Base-by-base conservation (phyloP, 2,329 filamentous ascomycete species). In the Trichoderma koningii region DNA sequence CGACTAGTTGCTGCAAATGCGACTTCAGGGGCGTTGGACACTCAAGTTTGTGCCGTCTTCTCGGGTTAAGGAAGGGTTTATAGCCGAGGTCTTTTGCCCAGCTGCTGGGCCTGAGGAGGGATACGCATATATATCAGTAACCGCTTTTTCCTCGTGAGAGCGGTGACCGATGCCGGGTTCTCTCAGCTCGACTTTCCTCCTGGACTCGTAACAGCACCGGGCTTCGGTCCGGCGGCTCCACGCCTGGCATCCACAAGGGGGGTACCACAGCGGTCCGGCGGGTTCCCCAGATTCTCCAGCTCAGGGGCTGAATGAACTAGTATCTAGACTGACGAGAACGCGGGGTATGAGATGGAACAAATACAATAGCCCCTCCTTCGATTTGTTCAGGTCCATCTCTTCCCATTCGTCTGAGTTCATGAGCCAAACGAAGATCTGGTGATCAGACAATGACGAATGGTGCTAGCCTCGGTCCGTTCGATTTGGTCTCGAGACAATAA, bases 201-300 rank as follows among this genome's bases (percentile, higher is more conserved):
- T 12, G 34, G 34, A 14, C 34, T 38, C 34, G 7, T 19, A 30
- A 47, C 23, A 17, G 23, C n/a, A 19, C 17, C 50, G 50, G 41
- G 60, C 50, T 63, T 53, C 60, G 60, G 60, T 63, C 60, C 60
- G 60, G 48, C 17, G 41, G 4, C 50, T 48, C 57, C 47, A 62
- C 60, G 23, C 44, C 45, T 38, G 34, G 26, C 44, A 44, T 53
- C 50, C 60, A 42, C 41, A 42, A 15, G 34, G 34, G 19, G 26
- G 55, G n/a, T 41, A 42, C 60, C 60, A 42, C 28, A 53, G 48
- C 60, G 60, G 60, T 63, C 60, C 60, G 60, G 50, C n/a, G 47
- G 38, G 26, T 52, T 52, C 60, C 60, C 60, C 60, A 55, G 50
- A 63, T 63, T 63, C 41, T 30, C 14, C 60, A 38, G 51, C 21